These are phyloP conservation scores for Tolypocladium amazonense DNA, from an alignment of 2,329 filamentous ascomycete species.

Conservation along the genomic window DNA sequence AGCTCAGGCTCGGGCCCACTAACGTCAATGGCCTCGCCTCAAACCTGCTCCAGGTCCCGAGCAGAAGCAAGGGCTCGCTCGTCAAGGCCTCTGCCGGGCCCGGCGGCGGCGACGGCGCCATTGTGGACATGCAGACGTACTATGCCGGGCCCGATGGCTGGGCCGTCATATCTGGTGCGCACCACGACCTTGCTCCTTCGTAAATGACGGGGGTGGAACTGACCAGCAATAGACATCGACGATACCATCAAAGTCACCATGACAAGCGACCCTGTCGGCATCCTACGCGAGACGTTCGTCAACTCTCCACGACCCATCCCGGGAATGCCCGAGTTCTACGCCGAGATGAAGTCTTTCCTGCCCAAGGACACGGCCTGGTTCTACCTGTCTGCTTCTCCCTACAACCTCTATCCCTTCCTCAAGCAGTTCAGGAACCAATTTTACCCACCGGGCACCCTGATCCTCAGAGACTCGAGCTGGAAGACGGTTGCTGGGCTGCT, in stretches of 20 bases:
- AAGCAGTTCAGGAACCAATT: conserved; percentile 58
- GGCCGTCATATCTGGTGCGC: conserved; percentile 62
- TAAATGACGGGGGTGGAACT: not conserved
- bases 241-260: conserved; percentile 91
- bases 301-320: conserved; percentile 59
- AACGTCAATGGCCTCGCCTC: conserved; percentile 62
- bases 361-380: conserved; percentile 64
- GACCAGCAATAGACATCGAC: conserved; percentile 59
- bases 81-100: conserved; percentile 39
- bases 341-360: conserved; percentile 45
- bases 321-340: conserved; percentile 81
- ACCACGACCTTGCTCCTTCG: conserved; percentile 7
- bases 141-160: conserved; percentile 72
- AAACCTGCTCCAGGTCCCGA: conserved; percentile 45
- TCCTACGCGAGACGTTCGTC: conserved; percentile 75
- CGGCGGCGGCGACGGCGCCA: conserved; percentile 39
- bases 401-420: conserved; percentile 87
- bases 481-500: conserved; percentile 74
- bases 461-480: conserved; percentile 79
- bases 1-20: conserved; percentile 55
- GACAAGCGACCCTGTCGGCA: conserved; percentile 69
- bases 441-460: conserved; percentile 69
- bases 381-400: conserved; percentile 88
- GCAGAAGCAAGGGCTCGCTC: conserved; percentile 30
- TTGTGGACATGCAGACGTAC: conserved; percentile 56